phyloP scores from a whole-genome alignment of 73 alveolate species.

The Paraurostyla sp. region DNA sequence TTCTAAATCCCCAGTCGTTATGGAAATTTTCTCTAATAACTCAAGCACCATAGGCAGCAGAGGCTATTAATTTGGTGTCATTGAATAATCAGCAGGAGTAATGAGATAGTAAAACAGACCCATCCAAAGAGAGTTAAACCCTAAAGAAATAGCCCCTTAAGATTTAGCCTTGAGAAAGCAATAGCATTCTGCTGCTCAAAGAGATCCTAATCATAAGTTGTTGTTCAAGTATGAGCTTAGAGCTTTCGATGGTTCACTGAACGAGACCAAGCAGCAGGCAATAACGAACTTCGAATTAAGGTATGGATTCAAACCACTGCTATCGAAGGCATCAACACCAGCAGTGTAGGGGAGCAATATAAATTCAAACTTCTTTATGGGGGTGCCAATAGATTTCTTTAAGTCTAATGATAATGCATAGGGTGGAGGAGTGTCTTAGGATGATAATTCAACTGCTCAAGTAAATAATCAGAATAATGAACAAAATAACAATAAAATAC shows the following conservation, averaged over 20 bases:
- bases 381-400: neutral
- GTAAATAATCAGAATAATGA: neutral
- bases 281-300: neutral
- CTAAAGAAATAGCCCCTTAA: too few species aligned
- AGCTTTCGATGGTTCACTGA: constrained; percentile 37
- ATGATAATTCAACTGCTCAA: too few species aligned
- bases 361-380: neutral
- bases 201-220: neutral
- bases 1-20: neutral
- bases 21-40: constrained; percentile 32
- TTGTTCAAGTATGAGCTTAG: constrained; percentile 17
- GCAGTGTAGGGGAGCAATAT: neutral
- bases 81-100: too few species aligned
- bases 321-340: neutral
- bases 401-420: neutral
- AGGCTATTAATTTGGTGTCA: constrained; percentile 11
- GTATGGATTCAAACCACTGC: constrained; percentile 15
- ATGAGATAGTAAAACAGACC: too few species aligned
- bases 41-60: constrained; percentile 34
- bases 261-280: constrained; percentile 40
- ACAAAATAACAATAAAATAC: neutral
- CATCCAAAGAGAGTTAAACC: too few species aligned
- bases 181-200: too few species aligned
- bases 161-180: too few species aligned
- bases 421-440: neutral